Evolutionary conservation across 1,284 basidiomycete genomes (phyloP).

Genomic region (Cryptococcus depauperatus): DNA sequence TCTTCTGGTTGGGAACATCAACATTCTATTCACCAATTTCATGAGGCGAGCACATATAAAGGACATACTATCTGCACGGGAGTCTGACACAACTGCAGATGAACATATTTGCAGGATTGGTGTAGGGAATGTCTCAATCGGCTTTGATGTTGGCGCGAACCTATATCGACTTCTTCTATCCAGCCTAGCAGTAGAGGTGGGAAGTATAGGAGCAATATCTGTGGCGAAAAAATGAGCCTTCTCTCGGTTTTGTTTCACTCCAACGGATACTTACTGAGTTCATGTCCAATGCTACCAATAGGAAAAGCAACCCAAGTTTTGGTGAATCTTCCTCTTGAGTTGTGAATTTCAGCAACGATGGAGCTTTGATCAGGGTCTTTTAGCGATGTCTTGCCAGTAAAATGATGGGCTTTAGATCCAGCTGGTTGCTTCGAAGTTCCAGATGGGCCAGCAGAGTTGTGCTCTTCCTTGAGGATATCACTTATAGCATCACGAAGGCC

Average conservation of each 20-base stretch:
- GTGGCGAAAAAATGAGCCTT: not conserved
- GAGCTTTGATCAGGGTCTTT: constrained; percentile 17
- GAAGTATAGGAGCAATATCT: constrained; percentile 29
- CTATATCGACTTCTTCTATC: constrained; percentile 3
- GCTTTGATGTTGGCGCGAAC: constrained; percentile 15
- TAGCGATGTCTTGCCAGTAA: too few relatives aligned
- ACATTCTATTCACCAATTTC: not conserved
- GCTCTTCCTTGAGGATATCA: constrained; percentile 5
- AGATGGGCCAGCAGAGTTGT: constrained; percentile 8
- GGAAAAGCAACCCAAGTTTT: constrained; percentile 22
- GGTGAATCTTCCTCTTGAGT: constrained; percentile 13
- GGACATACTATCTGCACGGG: constrained; percentile 21
- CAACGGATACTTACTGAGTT: constrained; percentile 20
- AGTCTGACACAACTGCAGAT: constrained; percentile 16
- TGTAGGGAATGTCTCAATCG: constrained; percentile 19
- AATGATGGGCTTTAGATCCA: not conserved
- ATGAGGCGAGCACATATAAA: too few relatives aligned
- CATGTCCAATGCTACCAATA: constrained; percentile 23
- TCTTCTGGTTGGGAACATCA: constrained; percentile 12
- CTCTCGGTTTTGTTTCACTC: not conserved
- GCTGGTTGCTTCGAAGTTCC: constrained; percentile 11
- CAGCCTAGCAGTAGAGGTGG: constrained; percentile 6
- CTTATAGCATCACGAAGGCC: constrained; percentile 9
- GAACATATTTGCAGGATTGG: constrained; percentile 23
- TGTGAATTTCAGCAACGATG: constrained; percentile 13